phyloP scores from a whole-genome alignment of 1,139 yeast genomes.

The Geotrichum aggregatum region DNA sequence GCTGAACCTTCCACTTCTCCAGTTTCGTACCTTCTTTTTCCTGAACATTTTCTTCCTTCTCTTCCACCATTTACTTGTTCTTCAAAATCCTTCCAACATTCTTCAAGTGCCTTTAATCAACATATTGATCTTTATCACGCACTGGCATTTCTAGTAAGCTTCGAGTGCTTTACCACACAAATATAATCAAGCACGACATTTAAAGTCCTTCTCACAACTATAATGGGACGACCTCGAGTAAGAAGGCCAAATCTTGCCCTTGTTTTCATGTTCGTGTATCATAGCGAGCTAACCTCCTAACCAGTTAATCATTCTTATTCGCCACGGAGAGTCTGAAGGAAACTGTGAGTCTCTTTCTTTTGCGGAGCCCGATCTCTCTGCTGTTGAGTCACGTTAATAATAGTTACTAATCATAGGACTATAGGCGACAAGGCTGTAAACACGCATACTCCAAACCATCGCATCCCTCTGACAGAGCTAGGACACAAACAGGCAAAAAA shows the following conservation, averaged over 20 bases:
- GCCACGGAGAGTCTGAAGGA: constrained; percentile 92
- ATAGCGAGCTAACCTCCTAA: constrained; percentile 8
- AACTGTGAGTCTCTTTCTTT: constrained; percentile 44
- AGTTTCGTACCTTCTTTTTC: neutral
- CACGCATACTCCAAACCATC: constrained; percentile 70
- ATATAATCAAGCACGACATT: too few relatives aligned
- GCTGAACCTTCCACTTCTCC: neutral
- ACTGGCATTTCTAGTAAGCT: too few relatives aligned
- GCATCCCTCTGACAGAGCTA: constrained; percentile 60
- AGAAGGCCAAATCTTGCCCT: too few relatives aligned
- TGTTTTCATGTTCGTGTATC: neutral
- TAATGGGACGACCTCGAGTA: constrained; percentile 60
- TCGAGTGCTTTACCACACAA: too few relatives aligned
- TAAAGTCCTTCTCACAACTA: too few relatives aligned
- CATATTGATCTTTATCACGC: too few relatives aligned
- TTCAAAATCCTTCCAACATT: neutral
- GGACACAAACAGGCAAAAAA: constrained; percentile 60
- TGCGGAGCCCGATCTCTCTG: neutral
- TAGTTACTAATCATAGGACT: neutral
- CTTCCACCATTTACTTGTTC: neutral
- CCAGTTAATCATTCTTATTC: constrained; percentile 66
- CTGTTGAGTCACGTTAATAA: neutral
- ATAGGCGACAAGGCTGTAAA: constrained; percentile 68
- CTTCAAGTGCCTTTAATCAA: neutral
- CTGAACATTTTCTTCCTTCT: neutral